A percentile compares a stretch with the other conserved stretches of the same genome.
Conservation (phyloP, 495 filamentous ascomycete genomes). For the Trichoderma parareesei region DNA sequence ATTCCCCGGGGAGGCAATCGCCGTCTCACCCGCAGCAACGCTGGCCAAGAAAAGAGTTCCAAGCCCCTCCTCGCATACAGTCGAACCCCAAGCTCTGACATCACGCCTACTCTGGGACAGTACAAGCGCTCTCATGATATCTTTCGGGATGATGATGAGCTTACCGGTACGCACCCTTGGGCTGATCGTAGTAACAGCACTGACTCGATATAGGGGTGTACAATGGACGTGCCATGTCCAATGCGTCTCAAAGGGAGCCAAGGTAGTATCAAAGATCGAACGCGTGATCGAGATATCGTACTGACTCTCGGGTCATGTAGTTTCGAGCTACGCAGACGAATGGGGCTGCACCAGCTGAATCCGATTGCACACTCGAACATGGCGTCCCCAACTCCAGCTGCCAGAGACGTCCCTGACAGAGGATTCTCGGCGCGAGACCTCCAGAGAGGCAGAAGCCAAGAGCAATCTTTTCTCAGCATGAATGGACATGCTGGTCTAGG, state of each 20-base stretch:
- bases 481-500: not conserved
- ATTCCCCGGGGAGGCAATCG: not conserved
- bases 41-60: not conserved
- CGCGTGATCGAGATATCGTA: not conserved
- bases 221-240: not conserved
- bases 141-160: not conserved
- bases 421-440: constrained; percentile 20
- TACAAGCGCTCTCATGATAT: constrained; percentile 4
- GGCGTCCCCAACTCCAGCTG: constrained; percentile 15
- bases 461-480: not conserved
- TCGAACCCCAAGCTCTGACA: constrained; percentile 1
- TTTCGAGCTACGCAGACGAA: constrained; percentile 8
- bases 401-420: constrained; percentile 17
- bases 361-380: constrained; percentile 19
- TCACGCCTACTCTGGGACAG: not conserved
- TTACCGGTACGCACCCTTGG: not conserved
- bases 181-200: not conserved
- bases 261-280: not conserved
- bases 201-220: not conserved
- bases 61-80: not conserved
- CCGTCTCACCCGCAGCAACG: not conserved
- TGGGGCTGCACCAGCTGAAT: constrained; percentile 1
- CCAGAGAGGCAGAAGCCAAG: constrained; percentile 12
- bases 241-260: not conserved
- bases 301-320: not conserved